Conservation (phyloP, 1,139 yeast species). For the Yamadazyma oceani region DNA sequence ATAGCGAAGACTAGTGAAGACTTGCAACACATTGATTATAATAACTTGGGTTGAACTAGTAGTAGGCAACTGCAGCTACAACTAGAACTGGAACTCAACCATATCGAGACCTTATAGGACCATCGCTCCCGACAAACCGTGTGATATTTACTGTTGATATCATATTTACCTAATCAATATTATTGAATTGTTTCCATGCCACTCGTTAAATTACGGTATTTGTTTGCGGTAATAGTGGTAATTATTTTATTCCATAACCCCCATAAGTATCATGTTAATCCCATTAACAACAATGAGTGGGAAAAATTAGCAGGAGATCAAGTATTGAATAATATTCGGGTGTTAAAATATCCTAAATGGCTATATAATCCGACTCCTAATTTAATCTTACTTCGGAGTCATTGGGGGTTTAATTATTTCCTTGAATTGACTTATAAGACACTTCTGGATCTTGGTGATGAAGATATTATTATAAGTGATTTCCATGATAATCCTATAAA, state of each 20-base stretch:
- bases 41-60: too few relatives aligned
- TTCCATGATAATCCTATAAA: slow-evolving; percentile 1
- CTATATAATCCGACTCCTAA: background rate
- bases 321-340: slow-evolving; percentile 4
- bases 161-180: too few relatives aligned
- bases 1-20: too few relatives aligned
- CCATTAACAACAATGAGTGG: slow-evolving; percentile 8
- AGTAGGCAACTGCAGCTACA: too few relatives aligned
- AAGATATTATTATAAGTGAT: slow-evolving; percentile 2
- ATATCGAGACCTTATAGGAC: too few relatives aligned
- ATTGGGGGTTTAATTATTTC: slow-evolving; percentile 8
- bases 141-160: too few relatives aligned
- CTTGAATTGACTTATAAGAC: slow-evolving; percentile 3
- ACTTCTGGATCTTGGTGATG: slow-evolving; percentile 8
- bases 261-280: background rate
- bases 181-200: too few relatives aligned
- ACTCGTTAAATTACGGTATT: slow-evolving; percentile 1
- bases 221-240: background rate
- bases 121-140: too few relatives aligned
- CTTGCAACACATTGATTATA: too few relatives aligned
- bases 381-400: slow-evolving; percentile 4
- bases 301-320: slow-evolving; percentile 3
- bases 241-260: background rate
- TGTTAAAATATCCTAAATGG: slow-evolving; percentile 4
- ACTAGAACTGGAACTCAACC: too few relatives aligned